Evolutionary conservation across 2,329 filamentous ascomycete genomes (phyloP).

Genomic region (Mycosphaerella sp.): DNA sequence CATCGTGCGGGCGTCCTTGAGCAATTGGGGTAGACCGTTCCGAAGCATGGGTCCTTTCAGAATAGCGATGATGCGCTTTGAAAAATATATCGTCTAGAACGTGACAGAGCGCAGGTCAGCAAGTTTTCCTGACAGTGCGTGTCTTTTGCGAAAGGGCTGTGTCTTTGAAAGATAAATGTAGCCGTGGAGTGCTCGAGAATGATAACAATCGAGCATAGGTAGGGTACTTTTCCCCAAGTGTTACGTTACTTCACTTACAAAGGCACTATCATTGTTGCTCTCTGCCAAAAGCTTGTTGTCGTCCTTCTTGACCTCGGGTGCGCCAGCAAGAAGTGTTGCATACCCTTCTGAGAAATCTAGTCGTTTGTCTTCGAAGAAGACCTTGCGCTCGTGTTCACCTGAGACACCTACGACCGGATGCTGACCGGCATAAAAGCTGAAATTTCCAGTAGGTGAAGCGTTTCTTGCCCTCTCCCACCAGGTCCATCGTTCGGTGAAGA

Average conservation of each 20-base stretch:
- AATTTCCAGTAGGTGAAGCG: constrained; percentile 39
- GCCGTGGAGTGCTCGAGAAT: too few species aligned
- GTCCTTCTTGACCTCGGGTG: constrained; percentile 32
- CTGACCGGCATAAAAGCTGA: constrained; percentile 46
- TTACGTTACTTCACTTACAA: neutral
- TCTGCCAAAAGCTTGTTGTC: constrained; percentile 19
- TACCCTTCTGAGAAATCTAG: constrained; percentile 44
- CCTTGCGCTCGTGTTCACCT: constrained; percentile 39
- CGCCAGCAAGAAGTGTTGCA: constrained; percentile 25
- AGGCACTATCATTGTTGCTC: constrained; percentile 13
- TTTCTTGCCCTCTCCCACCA: constrained; percentile 38
- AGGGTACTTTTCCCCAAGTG: too few species aligned
- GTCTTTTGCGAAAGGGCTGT: too few species aligned
- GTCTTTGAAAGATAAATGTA: too few species aligned
- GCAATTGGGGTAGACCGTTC: constrained; percentile 38
- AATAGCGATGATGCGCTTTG: constrained; percentile 24
- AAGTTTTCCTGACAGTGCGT: too few species aligned
- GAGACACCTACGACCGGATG: constrained; percentile 43
- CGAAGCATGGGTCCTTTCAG: constrained; percentile 27
- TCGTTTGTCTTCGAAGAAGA: constrained; percentile 44
- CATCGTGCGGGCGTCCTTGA: constrained; percentile 39
- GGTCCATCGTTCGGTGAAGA: constrained; percentile 45
- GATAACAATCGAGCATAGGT: too few species aligned
- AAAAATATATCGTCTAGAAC: constrained; percentile 22
- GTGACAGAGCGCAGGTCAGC: too few species aligned